Base-by-base conservation (phyloP, 2,329 filamentous ascomycete genomes). In the Pestalotiopsis sp. region DNA sequence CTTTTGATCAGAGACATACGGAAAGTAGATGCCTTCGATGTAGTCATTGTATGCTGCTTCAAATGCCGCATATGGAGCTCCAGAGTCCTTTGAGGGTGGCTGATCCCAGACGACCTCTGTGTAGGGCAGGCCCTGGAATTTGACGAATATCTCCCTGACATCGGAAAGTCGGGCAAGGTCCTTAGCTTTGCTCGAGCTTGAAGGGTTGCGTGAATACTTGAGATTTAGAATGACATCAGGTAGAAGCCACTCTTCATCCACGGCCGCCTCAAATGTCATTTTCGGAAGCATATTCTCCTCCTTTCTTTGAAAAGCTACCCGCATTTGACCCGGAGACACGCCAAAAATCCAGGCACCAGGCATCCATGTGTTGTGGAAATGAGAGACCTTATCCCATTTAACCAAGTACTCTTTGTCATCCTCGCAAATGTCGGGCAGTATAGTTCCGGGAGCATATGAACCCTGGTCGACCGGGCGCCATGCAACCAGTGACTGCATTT, bases 91-190 rank as follows among this genome's bases (percentile, higher is more conserved):
- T 2, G 84, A 81, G 0, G 95, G 95, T 0, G 94, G 93, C 2
- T 87, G 85, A 74, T 97, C 95, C 95, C 95, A 98, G 0, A 97
- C 94, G 0, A 90, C 88, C 69, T 98, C 94, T 71, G 97, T 94
- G 76, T 99, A 98, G 4, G 91, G 87, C 7, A 99, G 87, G 13
- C 96, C 96, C 79, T 97, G 94, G 79, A 95, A 98, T 78, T 99
- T 99, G 81, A 97, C 92, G 64, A 91, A 87, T 0, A 94, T 91
- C 73, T 90, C 87, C 64, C 89, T 86, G 25, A 99, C 89, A 72
- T 94, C 88, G 41, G 88, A 86, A 56, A 95, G 90, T 4, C 92
- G 89, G 49, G 87, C 87, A 70, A 94, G 84, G 74, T 96, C 93
- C 17, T 91, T 86, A 65, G 91, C 88, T 72, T 92, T 89, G 31